Evolutionary conservation across 2,329 filamentous ascomycete genomes (phyloP).

Genomic region (Fusarium siculi): DNA sequence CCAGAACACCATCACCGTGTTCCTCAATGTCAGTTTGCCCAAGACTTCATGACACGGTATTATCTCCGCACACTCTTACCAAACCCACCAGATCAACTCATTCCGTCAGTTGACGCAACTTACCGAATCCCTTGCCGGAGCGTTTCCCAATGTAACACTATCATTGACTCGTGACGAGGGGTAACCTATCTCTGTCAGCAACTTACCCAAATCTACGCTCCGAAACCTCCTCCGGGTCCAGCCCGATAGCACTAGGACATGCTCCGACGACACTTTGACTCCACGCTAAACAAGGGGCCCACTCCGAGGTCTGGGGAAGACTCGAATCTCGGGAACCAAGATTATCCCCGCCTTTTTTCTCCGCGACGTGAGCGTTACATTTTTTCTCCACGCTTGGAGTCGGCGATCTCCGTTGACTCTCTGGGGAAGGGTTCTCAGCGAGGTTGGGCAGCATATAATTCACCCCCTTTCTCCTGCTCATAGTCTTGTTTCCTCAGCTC

Average conservation of each 20-base stretch:
- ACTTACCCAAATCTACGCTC: neutral
- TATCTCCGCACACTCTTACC: neutral
- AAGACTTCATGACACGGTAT: neutral
- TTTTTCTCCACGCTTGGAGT: neutral
- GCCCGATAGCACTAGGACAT: constrained; percentile 13
- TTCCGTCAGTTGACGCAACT: neutral
- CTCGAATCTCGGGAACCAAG: neutral
- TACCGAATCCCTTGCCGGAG: neutral
- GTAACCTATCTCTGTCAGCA: neutral
- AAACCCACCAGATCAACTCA: neutral
- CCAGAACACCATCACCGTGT: neutral
- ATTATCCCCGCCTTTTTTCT: constrained; percentile 4
- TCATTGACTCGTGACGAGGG: neutral
- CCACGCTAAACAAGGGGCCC: neutral
- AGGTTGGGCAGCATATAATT: neutral
- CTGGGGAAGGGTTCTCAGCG: too few relatives aligned
- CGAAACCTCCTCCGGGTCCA: neutral
- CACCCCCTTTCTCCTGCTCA: neutral
- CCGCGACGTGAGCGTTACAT: neutral
- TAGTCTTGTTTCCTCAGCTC: neutral
- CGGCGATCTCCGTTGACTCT: neutral
- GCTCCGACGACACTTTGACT: neutral
- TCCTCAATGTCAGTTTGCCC: neutral
- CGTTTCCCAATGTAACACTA: neutral
- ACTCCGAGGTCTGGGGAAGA: neutral